A percentile compares a stretch with the other conserved stretches of the same genome.
Evolutionary conservation across 306 rosid genomes (phyloP).

Genomic region (Herpetospermum pedunculosum): DNA sequence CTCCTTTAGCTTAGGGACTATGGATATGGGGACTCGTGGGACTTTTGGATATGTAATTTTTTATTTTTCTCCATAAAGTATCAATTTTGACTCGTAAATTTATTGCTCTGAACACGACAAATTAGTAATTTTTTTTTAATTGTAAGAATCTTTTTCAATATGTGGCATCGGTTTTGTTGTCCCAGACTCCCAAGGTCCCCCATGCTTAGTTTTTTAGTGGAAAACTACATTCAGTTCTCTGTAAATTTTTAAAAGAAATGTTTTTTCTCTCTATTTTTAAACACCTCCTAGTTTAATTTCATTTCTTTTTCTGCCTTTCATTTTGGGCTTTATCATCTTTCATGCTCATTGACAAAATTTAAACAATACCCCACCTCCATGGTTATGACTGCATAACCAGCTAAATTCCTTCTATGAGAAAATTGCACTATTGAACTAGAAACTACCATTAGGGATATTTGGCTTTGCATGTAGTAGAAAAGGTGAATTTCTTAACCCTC

Average conservation of each 20-base stretch:
- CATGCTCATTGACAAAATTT: not conserved
- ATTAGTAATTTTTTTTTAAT: constrained; percentile 7
- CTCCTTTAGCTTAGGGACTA: constrained; percentile 10
- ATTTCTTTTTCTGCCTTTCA: not conserved
- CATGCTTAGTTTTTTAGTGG: not conserved
- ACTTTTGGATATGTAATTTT: constrained; percentile 1
- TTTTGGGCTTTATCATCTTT: not conserved
- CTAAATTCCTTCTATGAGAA: not conserved
- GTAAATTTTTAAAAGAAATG: not conserved
- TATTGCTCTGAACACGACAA: constrained; percentile 13
- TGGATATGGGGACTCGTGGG: constrained; percentile 18
- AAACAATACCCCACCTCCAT: not conserved
- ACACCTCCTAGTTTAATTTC: not conserved
- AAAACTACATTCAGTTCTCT: not conserved
- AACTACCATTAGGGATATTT: not conserved
- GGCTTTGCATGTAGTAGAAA: not conserved
- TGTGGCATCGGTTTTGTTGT: not conserved
- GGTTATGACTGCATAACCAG: not conserved
- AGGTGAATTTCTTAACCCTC: not conserved
- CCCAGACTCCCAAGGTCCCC: not conserved
- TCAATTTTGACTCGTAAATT: constrained; percentile 1
- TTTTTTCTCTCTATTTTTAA: not conserved
- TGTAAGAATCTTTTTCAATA: constrained; percentile 15
- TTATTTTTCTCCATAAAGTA: constrained; percentile 1
- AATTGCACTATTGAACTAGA: not conserved